Base-by-base conservation (phyloP, 2,329 filamentous ascomycete genomes). In the Fusarium clavum region DNA sequence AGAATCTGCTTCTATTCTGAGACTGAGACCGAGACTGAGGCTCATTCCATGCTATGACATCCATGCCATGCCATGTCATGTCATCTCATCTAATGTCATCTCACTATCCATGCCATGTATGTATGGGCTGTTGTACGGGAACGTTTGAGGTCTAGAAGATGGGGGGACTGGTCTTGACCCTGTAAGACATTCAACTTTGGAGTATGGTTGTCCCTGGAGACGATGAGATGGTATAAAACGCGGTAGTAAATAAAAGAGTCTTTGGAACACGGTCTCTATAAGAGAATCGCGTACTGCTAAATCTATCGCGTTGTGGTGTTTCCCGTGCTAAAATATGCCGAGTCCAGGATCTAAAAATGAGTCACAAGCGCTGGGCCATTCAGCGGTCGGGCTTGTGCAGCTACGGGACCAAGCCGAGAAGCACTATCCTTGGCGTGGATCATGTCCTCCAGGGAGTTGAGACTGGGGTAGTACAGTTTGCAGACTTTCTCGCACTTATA, bases 291-390 rank as follows among this genome's bases (percentile, higher is more conserved):
- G 61, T 51, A 14, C 52, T 59, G 30, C 24, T 13, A 9, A 20
- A n/a, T 55, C n/a, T 55, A 34, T 54, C 57, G 62, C 67, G 62
- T 70, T 57, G 34, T 61, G 43, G 48, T 62, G 45, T 52, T 64
- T 30, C 32, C 27, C 27, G 30, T 32, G 24, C 41, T 29, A 67
- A 51, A 52, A 64, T 44, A 60, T 69, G 53, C 66, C 67, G 57
- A 67, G 51, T 45, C 61, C 44, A 48, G 76, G 66, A 69, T 75
- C 75, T 74, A 76, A 76, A 75, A 75, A 73, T 78, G 76, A 78
- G 76, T 77, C 76, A 78, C 54, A 66, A 69, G 47, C 70, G 75
- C 75, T 73, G 73, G 76, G 69, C 78, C 78, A 79, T 66, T 77
- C 73, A 78, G 59, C 60, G 64, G 70, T 63, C 75, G 54, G 69